A percentile compares a stretch with the other conserved stretches of the same genome.
These are phyloP conservation scores for Posidonia oceanica DNA, from an alignment of 116 monocot species.

Conservation along the genomic window DNA sequence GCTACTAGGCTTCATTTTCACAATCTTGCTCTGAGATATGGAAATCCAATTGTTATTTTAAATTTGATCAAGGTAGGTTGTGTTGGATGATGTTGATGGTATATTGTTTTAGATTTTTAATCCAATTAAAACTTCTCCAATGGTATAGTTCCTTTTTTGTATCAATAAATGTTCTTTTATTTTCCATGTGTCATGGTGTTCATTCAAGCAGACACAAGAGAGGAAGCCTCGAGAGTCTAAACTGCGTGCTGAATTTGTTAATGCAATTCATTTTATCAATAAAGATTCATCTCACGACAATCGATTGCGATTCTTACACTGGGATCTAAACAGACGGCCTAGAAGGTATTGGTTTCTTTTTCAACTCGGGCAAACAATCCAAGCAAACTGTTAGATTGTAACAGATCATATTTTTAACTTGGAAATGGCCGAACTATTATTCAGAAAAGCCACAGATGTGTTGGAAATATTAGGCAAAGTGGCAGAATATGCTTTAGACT, in stretches of 20 bases:
- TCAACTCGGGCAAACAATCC: neutral
- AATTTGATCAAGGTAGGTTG: constrained; percentile 75
- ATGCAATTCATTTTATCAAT: constrained; percentile 67
- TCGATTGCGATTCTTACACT: constrained; percentile 67
- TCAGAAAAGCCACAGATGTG: constrained; percentile 50
- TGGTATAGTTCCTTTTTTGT: no score
- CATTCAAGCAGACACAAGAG: constrained; percentile 46
- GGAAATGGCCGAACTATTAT: constrained; percentile 2
- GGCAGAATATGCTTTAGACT: constrained; percentile 41
- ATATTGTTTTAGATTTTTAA: neutral
- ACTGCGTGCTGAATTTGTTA: constrained; percentile 65
- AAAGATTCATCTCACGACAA: constrained; percentile 50
- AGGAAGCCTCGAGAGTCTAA: constrained; percentile 75
- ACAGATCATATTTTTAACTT: neutral
- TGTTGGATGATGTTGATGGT: neutral
- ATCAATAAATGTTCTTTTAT: neutral
- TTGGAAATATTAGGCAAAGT: constrained; percentile 46
- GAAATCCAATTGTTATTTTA: constrained; percentile 77
- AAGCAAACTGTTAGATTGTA: no score
- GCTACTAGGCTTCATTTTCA: constrained; percentile 83
- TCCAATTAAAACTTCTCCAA: neutral
- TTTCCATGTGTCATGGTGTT: neutral
- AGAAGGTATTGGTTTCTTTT: constrained; percentile 30
- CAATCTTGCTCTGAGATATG: constrained; percentile 79
- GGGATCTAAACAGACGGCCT: constrained; percentile 80